Evolutionary conservation across 2,329 filamentous ascomycete species (phyloP), one percentile per base, ranked within the genome.

Genomic region (Pseudogymnoascus sp.): DNA sequence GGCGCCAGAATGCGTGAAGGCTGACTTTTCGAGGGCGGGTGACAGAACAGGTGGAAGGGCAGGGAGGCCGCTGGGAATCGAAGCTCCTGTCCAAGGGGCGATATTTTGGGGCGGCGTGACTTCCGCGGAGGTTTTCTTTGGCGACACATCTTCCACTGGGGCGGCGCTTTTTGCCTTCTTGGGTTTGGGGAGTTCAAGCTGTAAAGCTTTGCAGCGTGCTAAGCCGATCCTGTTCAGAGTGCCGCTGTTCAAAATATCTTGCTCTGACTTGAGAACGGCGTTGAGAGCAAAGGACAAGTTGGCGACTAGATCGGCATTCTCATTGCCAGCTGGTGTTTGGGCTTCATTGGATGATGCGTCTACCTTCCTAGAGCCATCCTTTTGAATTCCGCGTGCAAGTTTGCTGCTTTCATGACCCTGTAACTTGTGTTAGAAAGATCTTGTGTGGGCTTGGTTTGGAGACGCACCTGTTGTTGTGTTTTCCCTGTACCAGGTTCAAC

Each of bases 1-100:
- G 39, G 69, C 66, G 12, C 67, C 69, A 36, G 53, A 75, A 67
- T 93, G 90, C 1, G 82, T 90, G 68, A 92, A 87, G 9, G 85
- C 83, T 14, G 84, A 81, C 25, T 74, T 75, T 67, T 86, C 82
- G 15, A 92, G 77, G 20, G 76, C 73, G 0, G 79, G 74, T 64
- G 91, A 81, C 5, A 78, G 68, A 58, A 91, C 82, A 8, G 75
- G 70, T 2, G 89, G 89, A 1, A 91, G 74, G 1, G 81, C 77
- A 2, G 87, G 87, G 1, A 82, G 69, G 1, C 72, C 64, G 14
- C 68, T 65, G 3, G 78, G 72, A 38, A 86, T 79, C 36, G 80
- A 78, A 61, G 77, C 72, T 33, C 71, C 74, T n/a, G 71, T 78
- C 80, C 79, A 87, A 61, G 76, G 77, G 60, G 74, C 78, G 43